phyloP scores from a whole-genome alignment of 1,139 yeast genomes.

The Yamadazyma kanchanaburiensis region DNA sequence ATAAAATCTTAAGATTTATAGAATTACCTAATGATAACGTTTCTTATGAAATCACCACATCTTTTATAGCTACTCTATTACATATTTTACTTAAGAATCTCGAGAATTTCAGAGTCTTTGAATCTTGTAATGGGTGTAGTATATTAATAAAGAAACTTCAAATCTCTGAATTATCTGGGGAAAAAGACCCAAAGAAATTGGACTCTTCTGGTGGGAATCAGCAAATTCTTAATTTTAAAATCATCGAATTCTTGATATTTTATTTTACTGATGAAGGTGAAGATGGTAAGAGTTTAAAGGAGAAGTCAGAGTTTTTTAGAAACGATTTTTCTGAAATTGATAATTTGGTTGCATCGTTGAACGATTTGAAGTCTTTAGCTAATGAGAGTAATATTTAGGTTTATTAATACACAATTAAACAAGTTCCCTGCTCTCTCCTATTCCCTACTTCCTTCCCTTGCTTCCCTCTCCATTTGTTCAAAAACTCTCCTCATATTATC shows the following conservation, averaged over 20 bases:
- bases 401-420: no score
- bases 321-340: conserved; percentile 42
- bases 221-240: conserved; percentile 53
- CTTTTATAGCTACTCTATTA: conserved; percentile 56
- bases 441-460: no score
- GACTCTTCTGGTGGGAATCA: conserved; percentile 14
- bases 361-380: conserved; percentile 35
- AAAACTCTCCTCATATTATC: background rate
- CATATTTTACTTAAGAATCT: conserved; percentile 59
- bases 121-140: conserved; percentile 55
- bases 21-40: conserved; percentile 9
- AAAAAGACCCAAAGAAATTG: conserved; percentile 6
- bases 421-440: no score
- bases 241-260: conserved; percentile 69
- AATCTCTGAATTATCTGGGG: conserved; percentile 11
- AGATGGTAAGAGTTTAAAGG: conserved; percentile 32
- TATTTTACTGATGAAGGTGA: conserved; percentile 63
- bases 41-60: conserved; percentile 25
- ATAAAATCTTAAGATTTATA: conserved; percentile 20
- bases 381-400: no score
- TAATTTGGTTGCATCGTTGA: conserved; percentile 34
- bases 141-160: conserved; percentile 43
- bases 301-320: conserved; percentile 55
- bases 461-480: background rate
- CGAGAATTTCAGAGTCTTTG: conserved; percentile 57